Conservation (phyloP, 371 early-diverging fungal genomes). For the Homolaphlyctis polyrhiza region DNA sequence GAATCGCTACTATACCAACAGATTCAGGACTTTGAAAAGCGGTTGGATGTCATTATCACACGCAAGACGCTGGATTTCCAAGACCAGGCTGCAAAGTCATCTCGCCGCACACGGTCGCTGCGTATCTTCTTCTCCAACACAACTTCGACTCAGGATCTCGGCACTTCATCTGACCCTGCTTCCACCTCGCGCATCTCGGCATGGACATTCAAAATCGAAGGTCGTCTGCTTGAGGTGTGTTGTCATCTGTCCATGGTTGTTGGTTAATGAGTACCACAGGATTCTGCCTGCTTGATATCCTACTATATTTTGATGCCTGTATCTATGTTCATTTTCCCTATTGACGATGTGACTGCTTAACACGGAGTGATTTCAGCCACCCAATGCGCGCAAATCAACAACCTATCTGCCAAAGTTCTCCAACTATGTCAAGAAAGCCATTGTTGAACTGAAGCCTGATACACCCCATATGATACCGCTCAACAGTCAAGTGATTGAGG, state of each 20-base stretch:
- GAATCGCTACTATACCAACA: conserved; percentile 84
- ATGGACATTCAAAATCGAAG: conserved; percentile 93
- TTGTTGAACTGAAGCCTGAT: conserved; percentile 81
- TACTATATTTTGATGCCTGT: neutral
- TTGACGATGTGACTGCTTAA: no score
- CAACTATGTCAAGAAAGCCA: conserved; percentile 69
- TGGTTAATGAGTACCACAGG: no score
- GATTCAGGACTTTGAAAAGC: conserved; percentile 79
- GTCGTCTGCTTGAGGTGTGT: conserved; percentile 71
- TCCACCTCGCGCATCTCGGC: conserved; percentile 39
- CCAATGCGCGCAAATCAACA: conserved; percentile 57
- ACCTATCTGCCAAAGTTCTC: conserved; percentile 72
- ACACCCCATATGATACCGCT: no score
- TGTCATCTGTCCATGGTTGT: no score
- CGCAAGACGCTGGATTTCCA: conserved; percentile 85
- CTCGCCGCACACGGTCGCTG: no score
- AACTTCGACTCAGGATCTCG: neutral
- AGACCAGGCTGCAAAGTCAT: no score
- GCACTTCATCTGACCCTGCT: no score
- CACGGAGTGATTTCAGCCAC: conserved; percentile 32
- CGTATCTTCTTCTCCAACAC: conserved; percentile 89
- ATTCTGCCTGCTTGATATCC: conserved; percentile 2
- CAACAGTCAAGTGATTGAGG: no score
- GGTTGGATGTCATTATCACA: conserved; percentile 81
- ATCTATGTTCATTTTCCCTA: no score